Evolutionary conservation across 225 moss, liverwort and hornwort species (phyloP).

Genomic region (Sphagnum contortum): DNA sequence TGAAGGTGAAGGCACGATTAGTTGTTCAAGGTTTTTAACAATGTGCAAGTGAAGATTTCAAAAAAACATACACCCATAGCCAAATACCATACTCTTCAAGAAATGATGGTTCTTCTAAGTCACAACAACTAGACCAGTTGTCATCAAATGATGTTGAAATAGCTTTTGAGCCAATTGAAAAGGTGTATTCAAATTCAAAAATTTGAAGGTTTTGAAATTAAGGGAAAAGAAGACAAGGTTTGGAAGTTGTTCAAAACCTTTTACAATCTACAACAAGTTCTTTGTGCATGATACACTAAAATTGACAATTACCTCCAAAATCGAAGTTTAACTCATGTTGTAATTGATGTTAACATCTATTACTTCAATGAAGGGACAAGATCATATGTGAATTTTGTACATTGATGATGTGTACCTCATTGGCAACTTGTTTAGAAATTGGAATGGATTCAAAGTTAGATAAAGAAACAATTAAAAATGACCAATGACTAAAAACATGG

Average conservation of each 20-base stretch:
- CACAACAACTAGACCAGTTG: neutral
- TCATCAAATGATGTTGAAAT: constrained; percentile 3
- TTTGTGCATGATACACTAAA: constrained; percentile 5
- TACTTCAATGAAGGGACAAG: neutral
- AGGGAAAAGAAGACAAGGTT: neutral
- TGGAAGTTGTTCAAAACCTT: constrained; percentile 4
- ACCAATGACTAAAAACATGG: neutral
- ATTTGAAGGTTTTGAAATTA: constrained; percentile 1
- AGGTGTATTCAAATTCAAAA: constrained; percentile 1
- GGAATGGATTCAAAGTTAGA: neutral
- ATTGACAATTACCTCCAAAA: constrained; percentile 3
- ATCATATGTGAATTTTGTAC: neutral
- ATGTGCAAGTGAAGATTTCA: neutral
- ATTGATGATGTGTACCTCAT: neutral
- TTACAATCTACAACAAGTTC: constrained; percentile 4
- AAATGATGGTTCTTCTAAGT: neutral
- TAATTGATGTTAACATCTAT: constrained; percentile 3
- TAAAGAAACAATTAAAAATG: neutral
- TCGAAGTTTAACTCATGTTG: neutral
- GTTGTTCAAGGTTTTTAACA: neutral
- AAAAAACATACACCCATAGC: constrained; percentile 1
- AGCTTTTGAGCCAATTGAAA: neutral
- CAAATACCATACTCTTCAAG: neutral
- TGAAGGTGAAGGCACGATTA: neutral
- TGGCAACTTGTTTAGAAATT: neutral